Evolutionary conservation across 2,329 filamentous ascomycete species (phyloP), one percentile per base, ranked within the genome.

Genomic region (Chaetomium sp.): DNA sequence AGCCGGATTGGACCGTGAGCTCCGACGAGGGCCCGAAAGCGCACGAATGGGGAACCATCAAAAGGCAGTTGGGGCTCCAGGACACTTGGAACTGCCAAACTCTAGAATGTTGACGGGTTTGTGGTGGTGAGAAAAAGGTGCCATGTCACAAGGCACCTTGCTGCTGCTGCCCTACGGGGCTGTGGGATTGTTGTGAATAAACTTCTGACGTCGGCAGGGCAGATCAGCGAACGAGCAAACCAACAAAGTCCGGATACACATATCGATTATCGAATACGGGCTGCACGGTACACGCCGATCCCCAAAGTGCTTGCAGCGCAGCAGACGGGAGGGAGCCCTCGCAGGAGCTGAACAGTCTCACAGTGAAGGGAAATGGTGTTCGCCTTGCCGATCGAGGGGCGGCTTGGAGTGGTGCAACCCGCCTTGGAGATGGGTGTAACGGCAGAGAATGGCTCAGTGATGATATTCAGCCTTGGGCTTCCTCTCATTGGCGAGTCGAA

Each of bases 171-270:
- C 50, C 50, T 53, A 53, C 50, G 31, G 27, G 50, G 50, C 50
- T 53, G 50, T 29, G 31, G 50, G 50, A 53, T 29, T 53, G 8
- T 19, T 53, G 50, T 31, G 50, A 31, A 29, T 29, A 53, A 53
- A 27, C 50, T 53, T 53, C 50, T 53, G 50, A 53, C 50, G 50
- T 27, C 50, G 50, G 50, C 27, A 19, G 13, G 23, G 50, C 50
- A 29, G 50, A 29, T 53, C 25, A 31, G 5, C 27, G 25, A 25
- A 29, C 33, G 33, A 42, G 21, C 33, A 42, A 19, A 33, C 33
- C n/a, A 21, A 25, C 21, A 19, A 16, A 27, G 54, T 9, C 25
- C 35, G 21, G 19, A n/a, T 55, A 42, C 19, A 42, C 19, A 16
- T 38, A 9, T n/a, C n/a, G n/a, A 16, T 5, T 19, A 27, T 53